A percentile compares a stretch with the other conserved stretches of the same genome.
These are phyloP conservation scores for Epichloe festucae DNA, from an alignment of 2,329 filamentous ascomycete genomes.

Conservation along the genomic window DNA sequence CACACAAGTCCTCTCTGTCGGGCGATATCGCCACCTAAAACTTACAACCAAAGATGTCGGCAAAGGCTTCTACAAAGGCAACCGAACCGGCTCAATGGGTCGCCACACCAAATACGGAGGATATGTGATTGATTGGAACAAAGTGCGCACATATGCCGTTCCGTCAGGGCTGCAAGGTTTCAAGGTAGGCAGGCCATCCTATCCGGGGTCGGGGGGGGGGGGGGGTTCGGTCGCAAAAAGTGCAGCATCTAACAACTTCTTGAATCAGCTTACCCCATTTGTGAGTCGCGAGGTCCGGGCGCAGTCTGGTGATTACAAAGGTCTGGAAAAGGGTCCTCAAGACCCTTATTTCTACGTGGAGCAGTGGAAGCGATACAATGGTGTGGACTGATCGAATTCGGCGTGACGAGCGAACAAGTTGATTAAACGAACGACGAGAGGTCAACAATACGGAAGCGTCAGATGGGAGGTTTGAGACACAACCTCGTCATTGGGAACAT, in stretches of 20 bases:
- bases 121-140: constrained; percentile 72
- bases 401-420: not conserved
- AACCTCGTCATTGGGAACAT: not conserved
- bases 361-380: constrained; percentile 57
- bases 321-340: constrained; percentile 38
- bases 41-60: constrained; percentile 89
- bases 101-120: constrained; percentile 70
- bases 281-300: constrained; percentile 48
- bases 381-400: constrained; percentile 32
- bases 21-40: constrained; percentile 58
- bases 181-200: constrained; percentile 43
- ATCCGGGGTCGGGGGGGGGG: not conserved
- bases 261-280: constrained; percentile 61
- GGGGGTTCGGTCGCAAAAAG: no score
- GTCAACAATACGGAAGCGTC: not conserved
- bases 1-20: constrained; percentile 51
- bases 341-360: constrained; percentile 50
- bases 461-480: not conserved
- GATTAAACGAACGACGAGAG: not conserved
- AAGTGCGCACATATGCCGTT: constrained; percentile 83
- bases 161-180: constrained; percentile 54
- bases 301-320: constrained; percentile 40
- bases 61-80: constrained; percentile 96
- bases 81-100: constrained; percentile 77
- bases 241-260: constrained; percentile 8